Base-by-base conservation (phyloP, 352 stramenopile genomes). In the Phytophthora hybrid region DNA sequence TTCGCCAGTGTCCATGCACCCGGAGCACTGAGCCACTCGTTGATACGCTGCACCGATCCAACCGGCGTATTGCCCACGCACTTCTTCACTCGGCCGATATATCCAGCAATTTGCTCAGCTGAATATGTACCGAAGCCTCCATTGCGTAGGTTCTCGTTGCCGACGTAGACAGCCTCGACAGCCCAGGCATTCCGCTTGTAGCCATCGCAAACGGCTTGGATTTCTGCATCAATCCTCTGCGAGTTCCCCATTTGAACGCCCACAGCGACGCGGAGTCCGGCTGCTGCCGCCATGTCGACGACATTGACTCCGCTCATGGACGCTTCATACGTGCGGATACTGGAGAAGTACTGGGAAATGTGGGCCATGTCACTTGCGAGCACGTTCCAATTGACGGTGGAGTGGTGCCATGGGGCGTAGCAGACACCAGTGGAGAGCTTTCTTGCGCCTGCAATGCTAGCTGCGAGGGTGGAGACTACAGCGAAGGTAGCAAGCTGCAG, bases 121-220 rank as follows among this genome's bases (percentile, higher is more conserved):
- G 76, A 72, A 55, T 59, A 81, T 4, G 41, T 65, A 13, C 81
- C 83, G 29, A 77, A 84, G 49, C 59, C 65, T 18, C 73, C 80
- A 63, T 88, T 88, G 46, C 70, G 61, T 7, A 93, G 71, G 72
- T 93, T 76, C 52, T 92, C 86, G 73, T 92, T 93, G 52, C 86
- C 86, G 32, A 89, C 83, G 71, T 89, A 92, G 37, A 93, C 83
- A 13, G 83, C 84, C n/a, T 89, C 71, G 16, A 93, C 77, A 2
- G 51, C 73, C 39, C 71, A 58, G 0, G 80, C 53, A 32, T 85
- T 72, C n/a, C 54, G 52, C 56, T 73, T 56, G 14, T 78, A 83
- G 37, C 81, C 87, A 9, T 74, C 69, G 53, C 87, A 84, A 21
- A 82, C 83, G 8, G 87, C 84, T 41, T 84, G 41, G 70, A 93